Conservation (phyloP, 2,329 filamentous ascomycete species). For the Phyllosticta capitalensis region DNA sequence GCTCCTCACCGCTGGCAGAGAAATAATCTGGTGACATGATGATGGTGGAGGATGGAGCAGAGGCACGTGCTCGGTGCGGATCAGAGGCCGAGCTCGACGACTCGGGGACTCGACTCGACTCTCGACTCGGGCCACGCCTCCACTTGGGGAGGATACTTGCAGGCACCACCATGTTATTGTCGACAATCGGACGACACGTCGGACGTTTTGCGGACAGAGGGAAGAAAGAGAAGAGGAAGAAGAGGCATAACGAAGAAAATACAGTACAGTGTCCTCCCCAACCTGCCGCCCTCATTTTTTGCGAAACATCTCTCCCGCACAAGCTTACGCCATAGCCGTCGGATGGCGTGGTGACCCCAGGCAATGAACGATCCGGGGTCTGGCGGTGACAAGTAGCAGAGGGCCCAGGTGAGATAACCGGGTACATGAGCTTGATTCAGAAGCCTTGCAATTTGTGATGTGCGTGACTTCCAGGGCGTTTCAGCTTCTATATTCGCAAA, state of each 20-base stretch:
- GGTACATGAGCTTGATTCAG: constrained; percentile 11
- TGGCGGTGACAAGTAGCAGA: too few species aligned
- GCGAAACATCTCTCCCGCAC: constrained; percentile 11
- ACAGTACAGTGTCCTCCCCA: neutral
- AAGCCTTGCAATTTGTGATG: constrained; percentile 13
- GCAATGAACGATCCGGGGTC: constrained; percentile 1
- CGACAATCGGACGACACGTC: constrained; percentile 8
- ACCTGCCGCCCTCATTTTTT: neutral
- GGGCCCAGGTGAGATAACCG: constrained; percentile 7
- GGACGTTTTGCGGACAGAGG: constrained; percentile 4
- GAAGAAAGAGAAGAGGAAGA: neutral
- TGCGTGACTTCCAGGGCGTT: constrained; percentile 12
- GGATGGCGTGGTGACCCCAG: constrained; percentile 7
- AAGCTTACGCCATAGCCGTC: constrained; percentile 12
- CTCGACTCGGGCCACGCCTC: neutral
- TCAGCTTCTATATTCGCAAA: constrained; percentile 13
- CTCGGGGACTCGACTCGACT: neutral
- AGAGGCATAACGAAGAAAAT: neutral
- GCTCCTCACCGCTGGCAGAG: neutral
- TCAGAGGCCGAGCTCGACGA: constrained; percentile 8
- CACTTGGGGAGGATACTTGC: neutral
- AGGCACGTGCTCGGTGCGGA: constrained; percentile 10
- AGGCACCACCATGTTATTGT: constrained; percentile 9
- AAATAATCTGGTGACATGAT: neutral
- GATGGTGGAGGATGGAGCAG: neutral